Percentiles rank a stretch among this genome's conserved stretches.
phyloP scores from a whole-genome alignment of 768 basidiomycete genomes.

The Phanerochaete sordida region DNA sequence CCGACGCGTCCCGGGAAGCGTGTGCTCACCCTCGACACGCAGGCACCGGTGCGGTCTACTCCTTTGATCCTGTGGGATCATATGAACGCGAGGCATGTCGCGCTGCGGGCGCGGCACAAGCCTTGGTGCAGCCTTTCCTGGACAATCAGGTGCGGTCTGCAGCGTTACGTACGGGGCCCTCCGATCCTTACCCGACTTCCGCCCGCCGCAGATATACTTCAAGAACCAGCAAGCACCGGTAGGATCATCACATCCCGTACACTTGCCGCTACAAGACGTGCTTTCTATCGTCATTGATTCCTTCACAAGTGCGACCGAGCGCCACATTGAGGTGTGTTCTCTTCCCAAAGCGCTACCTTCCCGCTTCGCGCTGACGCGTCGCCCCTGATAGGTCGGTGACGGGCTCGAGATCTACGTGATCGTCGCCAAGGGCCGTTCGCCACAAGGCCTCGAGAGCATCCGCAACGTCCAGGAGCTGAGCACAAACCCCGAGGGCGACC shows the following conservation, averaged over 20 bases:
- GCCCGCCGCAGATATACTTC: slow-evolving; percentile 83
- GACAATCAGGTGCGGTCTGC: slow-evolving; percentile 87
- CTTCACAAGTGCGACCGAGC: slow-evolving; percentile 95
- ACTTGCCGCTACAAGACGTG: slow-evolving; percentile 79
- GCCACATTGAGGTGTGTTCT: slow-evolving; percentile 86
- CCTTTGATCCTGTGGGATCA: slow-evolving; percentile 98
- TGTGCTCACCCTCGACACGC: slow-evolving; percentile 15
- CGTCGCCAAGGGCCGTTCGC: slow-evolving; percentile 61
- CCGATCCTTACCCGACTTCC: slow-evolving; percentile 49
- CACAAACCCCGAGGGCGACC: slow-evolving; percentile 58
- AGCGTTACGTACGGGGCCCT: slow-evolving; percentile 8
- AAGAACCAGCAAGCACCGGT: slow-evolving; percentile 85
- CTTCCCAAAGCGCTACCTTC: not conserved
- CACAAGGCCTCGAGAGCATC: slow-evolving; percentile 55
- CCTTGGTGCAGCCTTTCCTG: slow-evolving; percentile 93
- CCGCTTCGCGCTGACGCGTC: not conserved
- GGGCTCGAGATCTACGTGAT: slow-evolving; percentile 91
- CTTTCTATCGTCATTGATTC: slow-evolving; percentile 90
- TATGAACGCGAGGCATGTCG: slow-evolving; percentile 98
- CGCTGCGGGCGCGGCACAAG: slow-evolving; percentile 93
- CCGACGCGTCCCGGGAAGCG: slow-evolving; percentile 5
- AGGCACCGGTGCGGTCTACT: slow-evolving; percentile 97
- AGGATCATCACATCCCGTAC: slow-evolving; percentile 70
- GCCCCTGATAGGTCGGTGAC: slow-evolving; percentile 73
- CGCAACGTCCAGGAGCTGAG: slow-evolving; percentile 64